Evolutionary conservation across 2,329 filamentous ascomycete genomes (phyloP), one percentile per base, ranked within the genome.

Genomic region (Fusarium coffeatum): DNA sequence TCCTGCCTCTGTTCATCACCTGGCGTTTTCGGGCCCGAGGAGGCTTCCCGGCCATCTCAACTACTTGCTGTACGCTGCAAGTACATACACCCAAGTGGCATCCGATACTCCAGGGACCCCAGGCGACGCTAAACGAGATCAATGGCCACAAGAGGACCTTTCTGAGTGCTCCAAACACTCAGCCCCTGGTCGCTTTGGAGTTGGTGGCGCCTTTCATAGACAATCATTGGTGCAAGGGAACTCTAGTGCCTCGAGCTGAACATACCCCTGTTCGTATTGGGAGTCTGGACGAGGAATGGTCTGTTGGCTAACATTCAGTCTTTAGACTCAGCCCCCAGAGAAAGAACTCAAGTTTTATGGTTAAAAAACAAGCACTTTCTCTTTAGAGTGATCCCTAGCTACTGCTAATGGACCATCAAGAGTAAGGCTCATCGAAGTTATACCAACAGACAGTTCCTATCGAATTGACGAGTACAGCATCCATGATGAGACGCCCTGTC

Each of bases 221-320:
- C 23, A 22, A 27, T 60, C 43, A 74, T 74, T 74, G 72, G 69
- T 16, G 20, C 27, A 37, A 47, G 20, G 16, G 5, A 34, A 45
- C 37, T 42, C 51, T 74, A 71, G 72, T 56, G 72, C 45, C 43
- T 25, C 25, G 64, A 74, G 72, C 72, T 74, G 72, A 74, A 69
- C 45, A 30, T 30, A 50, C 47, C 55, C 58, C 59, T 60, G 54
- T 47, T 53, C 43, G 25, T 16, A 37, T 51, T 50, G 20, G 41
- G 45, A 55, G 47, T 53, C 47, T 71, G 22, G 54, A 41, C 41
- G 23, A 53, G 32, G 53, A 55, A 66, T 67, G 53, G 46, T 41
- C 40, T 46, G 30, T n/a, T 43, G 55, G 41, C 41, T 27, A 48
- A 18, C 28, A 56, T 54, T 47, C 48, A 54, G 45, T 53, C 55